phyloP scores from a whole-genome alignment of 345 rosid species.

The Linum lewisii region DNA sequence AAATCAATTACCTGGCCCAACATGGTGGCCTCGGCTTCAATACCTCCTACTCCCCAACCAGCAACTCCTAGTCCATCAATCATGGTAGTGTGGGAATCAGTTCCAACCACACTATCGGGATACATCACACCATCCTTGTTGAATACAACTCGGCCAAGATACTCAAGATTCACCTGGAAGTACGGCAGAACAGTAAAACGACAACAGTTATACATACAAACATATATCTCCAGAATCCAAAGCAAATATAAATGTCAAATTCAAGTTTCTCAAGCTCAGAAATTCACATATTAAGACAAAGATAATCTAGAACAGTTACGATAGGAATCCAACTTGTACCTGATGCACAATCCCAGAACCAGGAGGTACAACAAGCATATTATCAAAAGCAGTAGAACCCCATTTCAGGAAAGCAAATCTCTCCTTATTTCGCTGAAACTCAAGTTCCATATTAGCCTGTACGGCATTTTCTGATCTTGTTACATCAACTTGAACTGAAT shows the following conservation, averaged over 20 bases:
- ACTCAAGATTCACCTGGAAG: constrained; percentile 91
- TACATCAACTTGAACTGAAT: constrained; percentile 98
- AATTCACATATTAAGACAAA: neutral
- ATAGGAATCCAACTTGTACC: constrained; percentile 31
- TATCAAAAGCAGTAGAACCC: constrained; percentile 86
- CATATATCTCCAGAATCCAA: neutral
- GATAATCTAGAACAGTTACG: no score
- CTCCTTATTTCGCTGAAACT: constrained; percentile 90
- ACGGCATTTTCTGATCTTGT: constrained; percentile 92
- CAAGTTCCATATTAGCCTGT: constrained; percentile 95
- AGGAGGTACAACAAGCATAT: constrained; percentile 99
- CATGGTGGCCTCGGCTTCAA: constrained; percentile 98
- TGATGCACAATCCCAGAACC: constrained; percentile 99
- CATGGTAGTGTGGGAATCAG: constrained; percentile 99
- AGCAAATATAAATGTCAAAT: no score
- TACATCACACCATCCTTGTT: constrained; percentile 63
- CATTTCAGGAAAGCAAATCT: constrained; percentile 97
- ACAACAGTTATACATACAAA: neutral
- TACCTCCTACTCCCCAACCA: constrained; percentile 99
- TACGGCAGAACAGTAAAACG: constrained; percentile 8
- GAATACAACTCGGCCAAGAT: constrained; percentile 96
- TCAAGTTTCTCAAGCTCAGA: neutral
- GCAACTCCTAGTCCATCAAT: constrained; percentile 99
- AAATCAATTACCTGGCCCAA: constrained; percentile 75
- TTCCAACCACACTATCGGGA: constrained; percentile 98